Evolutionary conservation across 2,329 filamentous ascomycete genomes (phyloP).

Genomic region (Fusarium anthophilum): DNA sequence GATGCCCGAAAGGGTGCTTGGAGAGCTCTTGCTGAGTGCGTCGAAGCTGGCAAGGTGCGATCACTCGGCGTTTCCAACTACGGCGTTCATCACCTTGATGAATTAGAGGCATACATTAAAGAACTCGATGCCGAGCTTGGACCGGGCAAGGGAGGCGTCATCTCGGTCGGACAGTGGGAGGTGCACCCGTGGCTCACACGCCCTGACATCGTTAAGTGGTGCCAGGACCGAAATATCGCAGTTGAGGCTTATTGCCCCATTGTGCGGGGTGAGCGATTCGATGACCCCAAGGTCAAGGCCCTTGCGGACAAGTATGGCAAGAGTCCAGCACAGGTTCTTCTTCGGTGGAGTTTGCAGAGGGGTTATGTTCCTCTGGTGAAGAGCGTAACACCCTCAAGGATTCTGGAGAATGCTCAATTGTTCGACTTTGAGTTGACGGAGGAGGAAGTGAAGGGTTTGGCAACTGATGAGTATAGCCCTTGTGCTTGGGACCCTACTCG

Average conservation of each 20-base stretch:
- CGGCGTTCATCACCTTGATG: constrained; percentile 69
- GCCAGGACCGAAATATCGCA: constrained; percentile 68
- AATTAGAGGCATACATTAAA: constrained; percentile 66
- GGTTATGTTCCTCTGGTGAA: constrained; percentile 78
- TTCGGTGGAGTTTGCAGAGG: constrained; percentile 86
- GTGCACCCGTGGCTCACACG: constrained; percentile 88
- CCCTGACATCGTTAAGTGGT: constrained; percentile 84
- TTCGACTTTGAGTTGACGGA: constrained; percentile 65
- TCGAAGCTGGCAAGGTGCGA: constrained; percentile 68
- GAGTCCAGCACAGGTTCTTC: constrained; percentile 78
- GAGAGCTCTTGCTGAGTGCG: constrained; percentile 70
- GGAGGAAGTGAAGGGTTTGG: constrained; percentile 61
- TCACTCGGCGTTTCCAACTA: constrained; percentile 74
- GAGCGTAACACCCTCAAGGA: constrained; percentile 73
- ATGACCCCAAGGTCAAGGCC: constrained; percentile 70
- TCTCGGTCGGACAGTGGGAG: constrained; percentile 89
- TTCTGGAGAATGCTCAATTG: constrained; percentile 68
- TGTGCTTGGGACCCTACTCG: constrained; percentile 67
- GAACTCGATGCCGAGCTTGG: constrained; percentile 70
- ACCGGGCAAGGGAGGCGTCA: constrained; percentile 72
- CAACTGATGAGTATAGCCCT: constrained; percentile 62
- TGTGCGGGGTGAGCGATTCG: constrained; percentile 74
- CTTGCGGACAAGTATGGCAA: constrained; percentile 78
- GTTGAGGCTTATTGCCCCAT: constrained; percentile 72
- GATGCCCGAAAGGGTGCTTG: constrained; percentile 67